Conservation (phyloP, 2,329 filamentous ascomycete species). For the Aspergillus floridensis region DNA sequence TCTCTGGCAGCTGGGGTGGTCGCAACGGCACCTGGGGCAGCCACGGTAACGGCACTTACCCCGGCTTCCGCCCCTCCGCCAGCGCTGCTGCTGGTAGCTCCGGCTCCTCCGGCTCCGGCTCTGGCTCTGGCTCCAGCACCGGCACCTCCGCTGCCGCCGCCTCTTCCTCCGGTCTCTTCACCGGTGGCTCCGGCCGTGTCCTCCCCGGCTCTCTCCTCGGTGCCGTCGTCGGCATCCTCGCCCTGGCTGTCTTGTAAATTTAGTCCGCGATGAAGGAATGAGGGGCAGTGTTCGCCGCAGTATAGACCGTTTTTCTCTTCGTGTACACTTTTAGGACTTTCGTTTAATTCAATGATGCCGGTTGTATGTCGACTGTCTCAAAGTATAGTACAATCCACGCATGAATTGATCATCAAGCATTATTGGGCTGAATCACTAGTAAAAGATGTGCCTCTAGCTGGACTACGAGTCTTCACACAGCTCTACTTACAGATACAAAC, state of each 20-base stretch:
- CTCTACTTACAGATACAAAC: too few species aligned
- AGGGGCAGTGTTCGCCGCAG: too few species aligned
- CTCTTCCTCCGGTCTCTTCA: slow-evolving; percentile 9
- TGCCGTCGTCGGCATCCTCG: slow-evolving; percentile 10
- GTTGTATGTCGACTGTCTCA: neutral
- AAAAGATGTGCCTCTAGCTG: too few species aligned
- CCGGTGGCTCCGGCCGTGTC: slow-evolving; percentile 10
- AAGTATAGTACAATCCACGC: too few species aligned
- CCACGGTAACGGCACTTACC: slow-evolving; percentile 8
- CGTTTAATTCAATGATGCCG: neutral
- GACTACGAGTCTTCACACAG: too few species aligned
- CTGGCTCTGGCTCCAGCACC: slow-evolving; percentile 10
- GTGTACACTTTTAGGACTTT: neutral
- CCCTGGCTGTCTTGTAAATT: slow-evolving; percentile 10
- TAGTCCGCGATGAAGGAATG: neutral
- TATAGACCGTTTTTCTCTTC: neutral
- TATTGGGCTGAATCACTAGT: too few species aligned
- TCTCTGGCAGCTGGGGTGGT: slow-evolving; percentile 4
- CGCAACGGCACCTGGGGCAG: slow-evolving; percentile 10
- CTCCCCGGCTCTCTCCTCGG: slow-evolving; percentile 19
- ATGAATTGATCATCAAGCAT: too few species aligned
- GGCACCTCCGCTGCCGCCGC: slow-evolving; percentile 14
- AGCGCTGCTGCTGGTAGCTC: neutral
- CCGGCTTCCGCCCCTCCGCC: neutral
- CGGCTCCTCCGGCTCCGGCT: slow-evolving; percentile 5